phyloP scores from a whole-genome alignment of 2,329 filamentous ascomycete species.

The Cordyceps javanica region DNA sequence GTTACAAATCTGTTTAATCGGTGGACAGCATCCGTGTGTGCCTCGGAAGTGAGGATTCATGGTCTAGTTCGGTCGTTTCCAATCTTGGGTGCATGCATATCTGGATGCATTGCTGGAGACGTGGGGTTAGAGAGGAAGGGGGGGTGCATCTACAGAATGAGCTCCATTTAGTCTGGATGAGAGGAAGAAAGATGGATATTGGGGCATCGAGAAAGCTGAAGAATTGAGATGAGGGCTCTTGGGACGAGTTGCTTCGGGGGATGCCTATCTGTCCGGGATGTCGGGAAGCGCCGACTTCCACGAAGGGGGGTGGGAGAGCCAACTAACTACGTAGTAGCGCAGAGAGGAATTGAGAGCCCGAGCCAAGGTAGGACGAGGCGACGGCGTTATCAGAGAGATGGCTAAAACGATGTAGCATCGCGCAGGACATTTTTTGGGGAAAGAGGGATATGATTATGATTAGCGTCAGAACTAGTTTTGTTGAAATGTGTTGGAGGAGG shows the following conservation, averaged over 20 bases:
- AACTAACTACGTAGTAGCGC: neutral
- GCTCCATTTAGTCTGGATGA: neutral
- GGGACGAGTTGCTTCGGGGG: neutral
- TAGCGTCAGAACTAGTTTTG: too few species aligned
- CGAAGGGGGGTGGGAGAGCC: neutral
- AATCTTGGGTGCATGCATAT: too few species aligned
- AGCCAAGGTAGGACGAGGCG: neutral
- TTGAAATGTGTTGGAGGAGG: too few species aligned
- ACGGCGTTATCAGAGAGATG: neutral
- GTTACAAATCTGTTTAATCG: neutral
- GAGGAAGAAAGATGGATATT: neutral
- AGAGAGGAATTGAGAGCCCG: neutral
- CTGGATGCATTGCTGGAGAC: neutral
- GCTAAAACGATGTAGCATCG: too few species aligned
- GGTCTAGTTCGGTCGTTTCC: too few species aligned
- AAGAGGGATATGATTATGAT: too few species aligned
- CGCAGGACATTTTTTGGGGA: too few species aligned
- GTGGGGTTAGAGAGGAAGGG: neutral
- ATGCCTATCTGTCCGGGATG: neutral
- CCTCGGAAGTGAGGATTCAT: too few species aligned
- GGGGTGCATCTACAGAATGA: neutral
- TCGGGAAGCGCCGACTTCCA: constrained; percentile 13
- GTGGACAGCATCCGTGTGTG: too few species aligned
- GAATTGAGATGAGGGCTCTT: neutral
- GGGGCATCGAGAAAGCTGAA: neutral